phyloP scores from a whole-genome alignment of 192 early-diverging fungal species.

The Nowakowskiella sp. region DNA sequence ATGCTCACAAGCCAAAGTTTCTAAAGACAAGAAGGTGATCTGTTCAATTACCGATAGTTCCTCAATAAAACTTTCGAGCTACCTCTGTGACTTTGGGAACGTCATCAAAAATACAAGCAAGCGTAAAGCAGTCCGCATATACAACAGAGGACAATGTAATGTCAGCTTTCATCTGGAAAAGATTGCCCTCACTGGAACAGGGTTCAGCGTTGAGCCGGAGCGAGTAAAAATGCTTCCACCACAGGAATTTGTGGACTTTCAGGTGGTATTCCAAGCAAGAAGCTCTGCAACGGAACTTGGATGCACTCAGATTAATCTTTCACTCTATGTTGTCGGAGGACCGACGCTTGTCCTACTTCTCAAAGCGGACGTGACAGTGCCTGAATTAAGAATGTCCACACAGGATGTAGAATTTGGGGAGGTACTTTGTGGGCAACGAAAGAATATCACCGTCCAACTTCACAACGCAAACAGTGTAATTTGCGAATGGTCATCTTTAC shows the following conservation, averaged over 20 bases:
- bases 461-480: slow-evolving; percentile 37
- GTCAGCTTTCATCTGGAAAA: slow-evolving; percentile 37
- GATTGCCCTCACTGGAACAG: slow-evolving; percentile 23
- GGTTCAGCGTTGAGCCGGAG: slow-evolving; percentile 48
- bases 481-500: slow-evolving; percentile 40
- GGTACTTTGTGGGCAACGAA: slow-evolving; percentile 40
- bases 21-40: slow-evolving; percentile 26
- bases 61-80: slow-evolving; percentile 30
- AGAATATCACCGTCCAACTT: slow-evolving; percentile 32
- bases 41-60: slow-evolving; percentile 32
- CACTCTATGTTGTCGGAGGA: slow-evolving; percentile 38
- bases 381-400: slow-evolving; percentile 31
- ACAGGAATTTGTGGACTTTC: slow-evolving; percentile 32
- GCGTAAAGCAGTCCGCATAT: slow-evolving; percentile 31
- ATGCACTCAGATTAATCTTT: slow-evolving; percentile 24
- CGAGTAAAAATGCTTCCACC: slow-evolving; percentile 39
- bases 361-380: slow-evolving; percentile 40
- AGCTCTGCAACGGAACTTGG: slow-evolving; percentile 25
- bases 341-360: slow-evolving; percentile 36
- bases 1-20: slow-evolving; percentile 19
- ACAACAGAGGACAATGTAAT: slow-evolving; percentile 28
- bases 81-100: slow-evolving; percentile 50
- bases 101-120: slow-evolving; percentile 41
- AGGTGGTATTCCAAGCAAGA: slow-evolving; percentile 33
- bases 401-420: slow-evolving; percentile 45